Conservation (phyloP, 805 yeast species). For the Sugiyamaella lignohabitans region DNA sequence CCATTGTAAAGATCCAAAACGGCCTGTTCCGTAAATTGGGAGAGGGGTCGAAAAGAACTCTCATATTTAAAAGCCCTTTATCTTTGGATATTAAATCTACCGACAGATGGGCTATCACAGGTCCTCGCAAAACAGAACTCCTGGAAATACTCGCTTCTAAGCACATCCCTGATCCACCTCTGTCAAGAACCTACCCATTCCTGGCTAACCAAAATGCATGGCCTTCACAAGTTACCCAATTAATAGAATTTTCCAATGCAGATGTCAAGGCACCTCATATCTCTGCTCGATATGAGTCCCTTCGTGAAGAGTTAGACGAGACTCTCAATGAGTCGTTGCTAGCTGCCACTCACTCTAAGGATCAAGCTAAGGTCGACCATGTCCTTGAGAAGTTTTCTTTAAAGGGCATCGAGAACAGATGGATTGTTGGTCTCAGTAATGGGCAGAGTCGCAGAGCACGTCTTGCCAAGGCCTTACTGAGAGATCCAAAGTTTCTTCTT, state of each 20-base stretch:
- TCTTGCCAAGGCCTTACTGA: slow-evolving; percentile 65
- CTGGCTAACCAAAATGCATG: slow-evolving; percentile 34
- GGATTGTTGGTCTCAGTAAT: slow-evolving; percentile 84
- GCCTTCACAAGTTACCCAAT: slow-evolving; percentile 41
- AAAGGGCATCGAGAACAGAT: slow-evolving; percentile 52
- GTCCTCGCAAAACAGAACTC: slow-evolving; percentile 49
- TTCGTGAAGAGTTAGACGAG: slow-evolving; percentile 77
- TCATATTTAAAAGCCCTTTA: slow-evolving; percentile 38
- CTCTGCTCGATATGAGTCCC: slow-evolving; percentile 84
- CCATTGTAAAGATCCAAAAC: slow-evolving; percentile 2
- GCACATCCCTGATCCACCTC: slow-evolving; percentile 45
- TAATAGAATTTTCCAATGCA: slow-evolving; percentile 45
- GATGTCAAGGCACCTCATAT: slow-evolving; percentile 52
- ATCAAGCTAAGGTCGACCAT: slow-evolving; percentile 34
- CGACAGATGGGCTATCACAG: slow-evolving; percentile 51
- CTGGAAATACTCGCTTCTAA: slow-evolving; percentile 53
- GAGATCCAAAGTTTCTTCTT: slow-evolving; percentile 57
- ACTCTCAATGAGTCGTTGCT: slow-evolving; percentile 57
- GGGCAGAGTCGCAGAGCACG: slow-evolving; percentile 93
- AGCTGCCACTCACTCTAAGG: slow-evolving; percentile 42
- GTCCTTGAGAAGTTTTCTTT: slow-evolving; percentile 50
- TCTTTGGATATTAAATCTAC: slow-evolving; percentile 34
- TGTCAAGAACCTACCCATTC: slow-evolving; percentile 50
- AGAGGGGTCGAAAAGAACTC: slow-evolving; percentile 4
- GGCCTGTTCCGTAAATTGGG: slow-evolving; percentile 6